Conservation (phyloP, 1,284 basidiomycete species). For the Porogramme epimiltina region DNA sequence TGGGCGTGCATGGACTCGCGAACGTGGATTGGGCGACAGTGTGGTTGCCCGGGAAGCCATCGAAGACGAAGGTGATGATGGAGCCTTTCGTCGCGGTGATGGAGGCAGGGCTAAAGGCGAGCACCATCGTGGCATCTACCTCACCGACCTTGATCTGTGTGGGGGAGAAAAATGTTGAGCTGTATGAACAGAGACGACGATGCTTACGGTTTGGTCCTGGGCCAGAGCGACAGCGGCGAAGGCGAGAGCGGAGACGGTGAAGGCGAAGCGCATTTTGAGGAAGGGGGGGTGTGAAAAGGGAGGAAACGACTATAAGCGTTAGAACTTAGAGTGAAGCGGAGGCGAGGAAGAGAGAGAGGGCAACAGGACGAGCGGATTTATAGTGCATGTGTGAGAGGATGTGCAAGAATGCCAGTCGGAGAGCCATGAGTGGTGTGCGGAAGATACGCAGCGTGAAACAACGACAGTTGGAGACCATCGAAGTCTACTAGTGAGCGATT, state of each 20-base stretch:
- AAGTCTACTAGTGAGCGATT: background rate
- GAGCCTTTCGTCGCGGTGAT: slow-evolving; percentile 47
- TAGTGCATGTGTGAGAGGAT: slow-evolving; percentile 1
- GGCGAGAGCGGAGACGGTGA: slow-evolving; percentile 18
- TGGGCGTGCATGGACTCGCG: slow-evolving; percentile 44
- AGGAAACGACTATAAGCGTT: background rate
- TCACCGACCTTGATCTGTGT: slow-evolving; percentile 35
- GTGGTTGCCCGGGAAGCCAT: slow-evolving; percentile 51
- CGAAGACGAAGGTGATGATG: slow-evolving; percentile 49
- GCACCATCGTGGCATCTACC: slow-evolving; percentile 32
- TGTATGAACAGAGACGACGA: background rate
- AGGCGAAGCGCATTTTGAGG: slow-evolving; percentile 20
- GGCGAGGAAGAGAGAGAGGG: background rate
- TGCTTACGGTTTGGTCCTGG: slow-evolving; percentile 19
- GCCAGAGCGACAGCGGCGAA: slow-evolving; percentile 23
- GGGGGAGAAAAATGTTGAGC: background rate
- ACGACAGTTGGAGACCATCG: background rate
- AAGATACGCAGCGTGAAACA: background rate
- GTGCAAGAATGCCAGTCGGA: background rate
- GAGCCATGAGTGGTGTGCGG: background rate
- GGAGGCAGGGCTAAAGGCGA: slow-evolving; percentile 46
- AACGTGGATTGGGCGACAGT: slow-evolving; percentile 56
- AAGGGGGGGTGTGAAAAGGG: background rate
- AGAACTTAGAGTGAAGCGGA: slow-evolving; percentile 4
- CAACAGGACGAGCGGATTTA: slow-evolving; percentile 3